Percentiles rank a stretch among this genome's conserved stretches.
These are phyloP conservation scores for Umbelopsis ramanniana DNA, from an alignment of 192 early-diverging fungal species.

Conservation along the genomic window DNA sequence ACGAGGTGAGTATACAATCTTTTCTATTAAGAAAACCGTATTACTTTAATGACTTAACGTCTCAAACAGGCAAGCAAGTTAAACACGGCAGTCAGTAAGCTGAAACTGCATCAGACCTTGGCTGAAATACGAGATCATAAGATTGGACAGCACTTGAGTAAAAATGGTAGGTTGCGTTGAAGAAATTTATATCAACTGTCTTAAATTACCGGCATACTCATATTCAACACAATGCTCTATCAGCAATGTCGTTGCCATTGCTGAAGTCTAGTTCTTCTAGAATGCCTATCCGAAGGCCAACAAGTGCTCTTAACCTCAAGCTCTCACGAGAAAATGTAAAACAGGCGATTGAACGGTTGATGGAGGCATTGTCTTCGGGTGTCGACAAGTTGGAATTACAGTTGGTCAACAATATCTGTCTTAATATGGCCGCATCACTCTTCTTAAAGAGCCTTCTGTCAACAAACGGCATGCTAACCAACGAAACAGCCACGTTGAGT, in stretches of 20 bases:
- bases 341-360: constrained; percentile 40
- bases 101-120: background rate
- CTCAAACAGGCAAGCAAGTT: background rate
- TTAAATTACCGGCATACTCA: background rate
- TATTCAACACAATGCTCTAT: background rate
- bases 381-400: background rate
- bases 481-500: constrained; percentile 35
- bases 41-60: too few relatives aligned
- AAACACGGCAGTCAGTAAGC: background rate
- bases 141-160: constrained; percentile 11
- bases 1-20: background rate
- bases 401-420: constrained; percentile 17
- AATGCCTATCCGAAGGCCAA: background rate
- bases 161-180: constrained; percentile 8
- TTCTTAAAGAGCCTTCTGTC: constrained; percentile 30
- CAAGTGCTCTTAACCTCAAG: background rate
- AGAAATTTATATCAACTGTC: background rate
- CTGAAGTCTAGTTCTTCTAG: background rate
- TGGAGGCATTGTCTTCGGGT: constrained; percentile 42
- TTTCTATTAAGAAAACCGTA: too few relatives aligned
- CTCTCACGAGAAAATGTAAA: background rate
- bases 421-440: background rate
- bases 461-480: background rate
- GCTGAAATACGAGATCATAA: constrained; percentile 3
- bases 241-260: background rate